phyloP scores from a whole-genome alignment of 108 stramenopile species.

The Skeletonema potamos region DNA sequence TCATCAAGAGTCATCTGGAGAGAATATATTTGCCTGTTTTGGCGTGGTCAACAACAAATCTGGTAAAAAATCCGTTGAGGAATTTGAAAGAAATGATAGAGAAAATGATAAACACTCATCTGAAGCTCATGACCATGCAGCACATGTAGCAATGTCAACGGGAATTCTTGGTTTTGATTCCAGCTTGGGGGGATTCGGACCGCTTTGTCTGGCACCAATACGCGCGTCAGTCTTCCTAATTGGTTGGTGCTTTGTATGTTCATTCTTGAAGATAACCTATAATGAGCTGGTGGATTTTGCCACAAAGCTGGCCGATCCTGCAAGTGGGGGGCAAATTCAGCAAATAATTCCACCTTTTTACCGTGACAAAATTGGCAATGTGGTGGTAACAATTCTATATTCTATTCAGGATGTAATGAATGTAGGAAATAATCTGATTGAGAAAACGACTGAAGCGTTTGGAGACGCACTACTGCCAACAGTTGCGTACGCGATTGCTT shows the following conservation, averaged over 20 bases:
- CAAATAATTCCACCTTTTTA: neutral
- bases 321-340: neutral
- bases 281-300: slow-evolving; percentile 13
- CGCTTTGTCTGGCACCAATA: slow-evolving; percentile 44
- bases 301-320: neutral
- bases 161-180: slow-evolving; percentile 76
- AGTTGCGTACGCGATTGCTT: slow-evolving; percentile 20
- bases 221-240: slow-evolving; percentile 41
- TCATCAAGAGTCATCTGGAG: slow-evolving; percentile 11
- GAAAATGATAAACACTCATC: neutral
- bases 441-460: neutral
- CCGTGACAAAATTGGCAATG: neutral
- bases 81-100: neutral
- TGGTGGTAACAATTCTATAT: neutral
- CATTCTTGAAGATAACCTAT: slow-evolving; percentile 30
- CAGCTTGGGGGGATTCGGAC: slow-evolving; percentile 64
- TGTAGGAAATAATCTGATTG: neutral
- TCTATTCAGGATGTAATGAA: slow-evolving; percentile 14
- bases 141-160: neutral
- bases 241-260: slow-evolving; percentile 34
- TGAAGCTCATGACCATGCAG: neutral
- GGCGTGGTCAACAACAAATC: slow-evolving; percentile 11
- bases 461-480: slow-evolving; percentile 4
- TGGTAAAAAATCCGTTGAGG: neutral
- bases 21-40: slow-evolving; percentile 44